Conservation (phyloP, 129 eudicot species). For the Erigeron canadensis region DNA sequence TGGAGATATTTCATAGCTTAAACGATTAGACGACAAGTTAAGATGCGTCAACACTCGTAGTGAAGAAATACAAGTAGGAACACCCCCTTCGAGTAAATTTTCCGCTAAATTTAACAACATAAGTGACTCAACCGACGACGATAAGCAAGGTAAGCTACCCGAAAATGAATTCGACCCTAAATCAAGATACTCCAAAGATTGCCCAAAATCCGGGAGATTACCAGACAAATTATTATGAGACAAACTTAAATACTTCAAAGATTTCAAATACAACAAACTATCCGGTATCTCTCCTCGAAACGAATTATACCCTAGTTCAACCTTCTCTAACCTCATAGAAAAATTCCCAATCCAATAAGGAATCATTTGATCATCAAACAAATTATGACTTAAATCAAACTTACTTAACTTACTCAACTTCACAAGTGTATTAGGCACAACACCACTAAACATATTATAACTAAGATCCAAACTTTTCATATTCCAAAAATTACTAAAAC, state of each 20-base stretch:
- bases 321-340: conserved; percentile 49
- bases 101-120: conserved; percentile 60
- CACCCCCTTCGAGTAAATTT: conserved; percentile 78
- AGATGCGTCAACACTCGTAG: conserved; percentile 61
- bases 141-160: conserved; percentile 82
- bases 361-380: conserved; percentile 52
- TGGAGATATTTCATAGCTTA: conserved; percentile 77
- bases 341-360: conserved; percentile 75
- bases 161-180: conserved; percentile 65
- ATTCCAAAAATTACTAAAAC: conserved; percentile 57
- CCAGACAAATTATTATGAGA: conserved; percentile 69
- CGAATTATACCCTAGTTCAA: conserved; percentile 62
- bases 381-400: conserved; percentile 58
- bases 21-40: conserved; percentile 66
- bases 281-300: conserved; percentile 72
- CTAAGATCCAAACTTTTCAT: conserved; percentile 60
- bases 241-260: conserved; percentile 65
- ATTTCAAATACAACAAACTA: conserved; percentile 51
- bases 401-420: conserved; percentile 38
- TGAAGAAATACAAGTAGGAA: conserved; percentile 79
- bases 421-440: conserved; percentile 44
- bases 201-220: conserved; percentile 57
- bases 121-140: conserved; percentile 53
- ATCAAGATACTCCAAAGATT: conserved; percentile 61
- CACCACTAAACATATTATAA: conserved; percentile 52